phyloP scores from a whole-genome alignment of 106 monocot species.

The Dendrobium catenatum region DNA sequence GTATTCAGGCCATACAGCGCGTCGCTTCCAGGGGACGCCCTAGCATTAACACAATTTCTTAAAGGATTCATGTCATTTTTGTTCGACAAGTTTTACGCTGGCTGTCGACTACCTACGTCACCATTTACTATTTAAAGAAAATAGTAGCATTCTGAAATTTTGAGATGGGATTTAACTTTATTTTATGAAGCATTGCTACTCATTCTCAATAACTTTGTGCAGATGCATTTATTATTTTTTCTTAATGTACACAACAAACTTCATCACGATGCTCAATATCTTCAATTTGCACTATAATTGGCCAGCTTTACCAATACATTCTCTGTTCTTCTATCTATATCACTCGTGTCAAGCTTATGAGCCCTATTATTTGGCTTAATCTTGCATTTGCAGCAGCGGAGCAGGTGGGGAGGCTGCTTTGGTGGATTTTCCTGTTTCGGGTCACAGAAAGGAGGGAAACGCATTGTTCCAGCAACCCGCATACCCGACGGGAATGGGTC shows the following conservation, averaged over 20 bases:
- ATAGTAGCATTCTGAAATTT: neutral
- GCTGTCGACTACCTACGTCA: neutral
- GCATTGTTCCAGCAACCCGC: constrained; percentile 88
- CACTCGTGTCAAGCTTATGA: neutral
- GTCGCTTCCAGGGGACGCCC: too few relatives aligned
- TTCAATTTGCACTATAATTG: neutral
- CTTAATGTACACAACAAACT: too few relatives aligned
- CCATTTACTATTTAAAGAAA: constrained; percentile 1
- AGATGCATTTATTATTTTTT: neutral
- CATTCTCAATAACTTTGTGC: neutral
- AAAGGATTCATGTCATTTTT: too few relatives aligned
- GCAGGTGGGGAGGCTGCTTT: constrained; percentile 78
- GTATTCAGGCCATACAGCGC: too few relatives aligned
- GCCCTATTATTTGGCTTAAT: neutral
- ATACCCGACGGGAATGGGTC: constrained; percentile 66
- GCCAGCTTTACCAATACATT: too few relatives aligned
- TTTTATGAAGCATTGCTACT: neutral
- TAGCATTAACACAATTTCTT: too few relatives aligned
- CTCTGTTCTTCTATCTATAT: neutral
- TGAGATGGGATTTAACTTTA: neutral
- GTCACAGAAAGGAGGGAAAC: constrained; percentile 76
- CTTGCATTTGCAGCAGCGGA: constrained; percentile 33
- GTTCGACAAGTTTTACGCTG: too few relatives aligned
- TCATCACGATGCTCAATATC: neutral
- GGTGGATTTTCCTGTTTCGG: constrained; percentile 82